Evolutionary conservation across 1,139 yeast genomes (phyloP), one percentile per base, ranked within the genome.

Genomic region (Hansenula sp.): DNA sequence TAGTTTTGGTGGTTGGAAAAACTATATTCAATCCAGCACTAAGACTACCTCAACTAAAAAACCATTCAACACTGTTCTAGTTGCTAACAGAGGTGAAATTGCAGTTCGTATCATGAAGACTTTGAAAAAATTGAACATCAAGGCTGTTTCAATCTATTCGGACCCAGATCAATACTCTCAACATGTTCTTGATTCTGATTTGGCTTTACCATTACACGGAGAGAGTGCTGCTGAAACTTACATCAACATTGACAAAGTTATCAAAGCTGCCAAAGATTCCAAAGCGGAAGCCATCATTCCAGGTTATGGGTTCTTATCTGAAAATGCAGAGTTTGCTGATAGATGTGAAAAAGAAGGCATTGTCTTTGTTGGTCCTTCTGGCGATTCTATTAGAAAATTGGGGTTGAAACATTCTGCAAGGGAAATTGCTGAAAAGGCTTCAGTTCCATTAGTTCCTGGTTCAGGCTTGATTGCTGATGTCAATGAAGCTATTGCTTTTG

Each of bases 41-140:
- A 57, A 61, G 36, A 44, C 53, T 19, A 41, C 49, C 4, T 33
- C 44, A 17, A 19, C 42, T 28, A 36, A 71, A 68, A 55, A 79
- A 77, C 62, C 95, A 93, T 91, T 91, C 66, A 74, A 82, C 38
- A 79, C 87, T 12, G 96, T 93, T 13, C 74, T 93, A 48, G 95
- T 93, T 45, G 98, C 99, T 32, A 93, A 93, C 70, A 80, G 99
- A 68, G 99, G 99, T 62, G 99, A 93, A 68, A 93, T 93, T 59
- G 97, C 99, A 4, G 97, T 90, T 31, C 76, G 99, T 62, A 87
- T 93, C 54, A 88, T 91, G 60, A 84, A 79, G 61, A 91, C 99
- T 9, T 72, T 91, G 60, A 88, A 87, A 64, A 84, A 83, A 62
- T 65, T 91, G 56, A 81, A 81, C 4, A 87, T 93, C 54, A 77